Base-by-base conservation (phyloP, 805 yeast genomes). In the Sporopachydermia quercuum region DNA sequence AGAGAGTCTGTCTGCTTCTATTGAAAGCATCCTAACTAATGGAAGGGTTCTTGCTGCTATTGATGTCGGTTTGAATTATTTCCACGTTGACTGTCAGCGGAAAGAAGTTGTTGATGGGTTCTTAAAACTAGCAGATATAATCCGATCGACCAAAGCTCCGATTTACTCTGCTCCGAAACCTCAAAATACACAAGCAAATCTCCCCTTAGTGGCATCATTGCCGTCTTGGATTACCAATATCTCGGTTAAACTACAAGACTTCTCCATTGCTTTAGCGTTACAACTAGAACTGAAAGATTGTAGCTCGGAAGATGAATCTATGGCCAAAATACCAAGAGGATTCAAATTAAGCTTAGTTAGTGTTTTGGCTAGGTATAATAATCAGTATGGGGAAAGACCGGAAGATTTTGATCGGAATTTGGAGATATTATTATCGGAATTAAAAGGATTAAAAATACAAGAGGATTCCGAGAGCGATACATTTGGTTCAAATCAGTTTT, bases 51-150 rank as follows among this genome's bases (percentile, higher is more conserved):
- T 45, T 3, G 57, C 55, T n/a, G 45, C 43, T 13, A 34, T 54
- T 4, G 37, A 39, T 11, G 57, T 49, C 4, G 23, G 37, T 15
- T 43, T 60, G 14, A 39, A 45, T 18, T 47, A 47, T 18, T 50
- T 57, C 18, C 48, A 51, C 18, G 43, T 58, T 19, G 39, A 46
- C 4, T 45, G 54, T 15, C 47, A 57, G 8, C 49, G 52, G 37
- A 49, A 49, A 19, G 63, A 60, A 39, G 50, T 60, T 13, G 50
- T 60, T 46, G 42, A 50, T 17, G 54, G 52, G 3, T 23, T 23
- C n/a, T 23, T 23, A 23, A n/a, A 8, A 8, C 13, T 23, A 23
- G 13, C n/a, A 8, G 8, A 8, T 8, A n/a, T 8, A 23, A 23
- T n/a, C n/a, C 30, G 30, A n/a, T n/a, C n/a, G n/a, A n/a, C n/a